phyloP scores from a whole-genome alignment of 495 filamentous ascomycete species.

The Talaromyces stipitatus region DNA sequence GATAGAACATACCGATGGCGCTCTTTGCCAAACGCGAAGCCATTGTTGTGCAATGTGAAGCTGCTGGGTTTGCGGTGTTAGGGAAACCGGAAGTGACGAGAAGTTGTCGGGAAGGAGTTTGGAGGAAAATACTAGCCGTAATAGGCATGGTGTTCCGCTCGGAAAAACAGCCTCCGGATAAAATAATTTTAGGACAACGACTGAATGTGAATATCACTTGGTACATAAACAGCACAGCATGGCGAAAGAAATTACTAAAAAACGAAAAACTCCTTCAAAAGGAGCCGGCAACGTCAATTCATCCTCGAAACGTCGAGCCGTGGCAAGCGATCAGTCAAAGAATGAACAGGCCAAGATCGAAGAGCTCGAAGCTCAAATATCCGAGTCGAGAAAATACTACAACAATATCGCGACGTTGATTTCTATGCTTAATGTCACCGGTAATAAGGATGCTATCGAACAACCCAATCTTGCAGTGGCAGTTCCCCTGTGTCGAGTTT shows the following conservation, averaged over 20 bases:
- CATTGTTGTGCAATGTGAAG: constrained; percentile 58
- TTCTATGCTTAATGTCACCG: constrained; percentile 44
- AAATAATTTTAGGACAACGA: constrained; percentile 3
- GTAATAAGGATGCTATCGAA: constrained; percentile 15
- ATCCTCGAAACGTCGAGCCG: constrained; percentile 40
- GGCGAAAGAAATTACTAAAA: constrained; percentile 44
- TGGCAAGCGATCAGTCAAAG: constrained; percentile 32
- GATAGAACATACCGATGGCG: constrained; percentile 67
- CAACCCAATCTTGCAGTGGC: constrained; percentile 50
- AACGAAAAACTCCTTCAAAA: constrained; percentile 32
- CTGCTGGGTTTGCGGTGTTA: constrained; percentile 26
- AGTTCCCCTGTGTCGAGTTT: constrained; percentile 82
- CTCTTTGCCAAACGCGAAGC: constrained; percentile 89
- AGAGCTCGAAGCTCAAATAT: constrained; percentile 66
- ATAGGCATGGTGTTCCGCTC: constrained; percentile 44
- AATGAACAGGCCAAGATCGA: constrained; percentile 52
- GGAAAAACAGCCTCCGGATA: constrained; percentile 2
- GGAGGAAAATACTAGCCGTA: constrained; percentile 76
- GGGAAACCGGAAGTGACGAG: constrained; percentile 40
- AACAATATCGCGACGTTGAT: constrained; percentile 82
- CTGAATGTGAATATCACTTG: too few species aligned
- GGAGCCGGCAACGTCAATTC: constrained; percentile 13
- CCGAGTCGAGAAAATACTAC: constrained; percentile 80
- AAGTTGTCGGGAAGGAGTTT: constrained; percentile 65
- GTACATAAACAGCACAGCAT: too few species aligned